These are phyloP conservation scores for Centrapalus pauciflorus DNA, from an alignment of 129 eudicot species.

Conservation along the genomic window DNA sequence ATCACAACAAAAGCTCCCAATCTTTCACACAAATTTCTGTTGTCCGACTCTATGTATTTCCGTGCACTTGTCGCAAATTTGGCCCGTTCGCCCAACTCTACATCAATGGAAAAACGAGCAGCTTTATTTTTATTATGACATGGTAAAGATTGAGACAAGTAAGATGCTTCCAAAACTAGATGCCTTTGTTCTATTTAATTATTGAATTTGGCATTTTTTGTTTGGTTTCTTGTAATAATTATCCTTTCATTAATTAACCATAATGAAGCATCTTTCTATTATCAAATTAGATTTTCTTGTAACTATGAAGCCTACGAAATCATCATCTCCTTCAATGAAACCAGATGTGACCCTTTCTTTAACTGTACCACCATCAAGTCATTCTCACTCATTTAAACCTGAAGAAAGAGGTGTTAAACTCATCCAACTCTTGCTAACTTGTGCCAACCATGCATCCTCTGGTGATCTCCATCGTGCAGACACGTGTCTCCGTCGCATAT, in stretches of 20 bases:
- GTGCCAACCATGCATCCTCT: constrained; percentile 58
- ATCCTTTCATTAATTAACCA: neutral
- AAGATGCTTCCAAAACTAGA: constrained; percentile 32
- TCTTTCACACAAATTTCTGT: neutral
- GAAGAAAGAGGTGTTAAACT: constrained; percentile 52
- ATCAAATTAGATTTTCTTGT: too few relatives aligned
- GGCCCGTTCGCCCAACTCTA: constrained; percentile 14
- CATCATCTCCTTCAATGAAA: constrained; percentile 37
- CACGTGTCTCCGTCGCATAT: constrained; percentile 41
- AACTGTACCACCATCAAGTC: constrained; percentile 26
- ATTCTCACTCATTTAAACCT: constrained; percentile 23
- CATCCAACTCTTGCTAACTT: constrained; percentile 49
- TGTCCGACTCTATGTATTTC: neutral
- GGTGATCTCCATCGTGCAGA: constrained; percentile 54
- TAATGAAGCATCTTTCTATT: neutral
- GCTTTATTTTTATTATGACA: constrained; percentile 13
- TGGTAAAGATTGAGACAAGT: constrained; percentile 24
- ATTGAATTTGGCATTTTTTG: constrained; percentile 4
- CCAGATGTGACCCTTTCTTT: constrained; percentile 54
- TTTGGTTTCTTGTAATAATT: neutral
- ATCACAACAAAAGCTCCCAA: constrained; percentile 1
- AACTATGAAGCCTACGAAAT: constrained; percentile 21
- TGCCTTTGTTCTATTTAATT: constrained; percentile 10
- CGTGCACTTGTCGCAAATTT: constrained; percentile 19
- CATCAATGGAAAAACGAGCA: constrained; percentile 8